Evolutionary conservation across 1,284 basidiomycete genomes (phyloP), one percentile per base, ranked within the genome.

Genomic region (Malassezia japonica): DNA sequence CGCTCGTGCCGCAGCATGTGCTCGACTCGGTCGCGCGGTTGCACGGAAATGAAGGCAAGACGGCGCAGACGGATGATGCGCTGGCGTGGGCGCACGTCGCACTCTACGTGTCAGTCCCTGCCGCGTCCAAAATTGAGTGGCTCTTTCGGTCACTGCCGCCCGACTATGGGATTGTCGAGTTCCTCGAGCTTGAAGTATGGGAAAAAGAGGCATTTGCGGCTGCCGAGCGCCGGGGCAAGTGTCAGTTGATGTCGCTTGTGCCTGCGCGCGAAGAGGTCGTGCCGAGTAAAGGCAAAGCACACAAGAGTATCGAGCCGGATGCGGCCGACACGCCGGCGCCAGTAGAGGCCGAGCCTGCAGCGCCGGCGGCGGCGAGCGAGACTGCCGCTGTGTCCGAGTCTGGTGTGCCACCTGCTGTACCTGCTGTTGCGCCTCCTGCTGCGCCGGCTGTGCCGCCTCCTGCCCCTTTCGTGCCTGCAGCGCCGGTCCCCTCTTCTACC

Each of bases 141-240:
- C 16, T 52, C 10, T 18, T 52, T 4, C 44, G 44, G 5, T 37
- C 31, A n/a, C n/a, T 52, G 20, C 50, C 50, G 4, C 15, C 36
- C 8, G 44, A 28, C 7, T 47, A 35, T 31, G 50, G 44, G 6
- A 28, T 52, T 10, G 50, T 52, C 16, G 50, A 52, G 40, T 52
- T 35, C 27, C 21, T 31, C 10, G 44, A 52, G 23, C 29, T 53
- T 20, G 32, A 47, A 9, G 12, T 42, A 7, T 53, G 50, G 50
- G 20, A 21, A 13, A 24, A 27, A 28, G 37, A 46, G 10, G 35
- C 31, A 3, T 18, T 38, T 3, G 21, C n/a, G 5, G 31, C 23
- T 3, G 44, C 43, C 4, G 24, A 52, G 34, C 45, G 44, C 28
- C 43, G 44, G 9, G 36, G 40, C 5, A 37, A 45, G 16, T 25